phyloP scores from a whole-genome alignment of 2,329 filamentous ascomycete genomes.

The Scytalidium lignicola region DNA sequence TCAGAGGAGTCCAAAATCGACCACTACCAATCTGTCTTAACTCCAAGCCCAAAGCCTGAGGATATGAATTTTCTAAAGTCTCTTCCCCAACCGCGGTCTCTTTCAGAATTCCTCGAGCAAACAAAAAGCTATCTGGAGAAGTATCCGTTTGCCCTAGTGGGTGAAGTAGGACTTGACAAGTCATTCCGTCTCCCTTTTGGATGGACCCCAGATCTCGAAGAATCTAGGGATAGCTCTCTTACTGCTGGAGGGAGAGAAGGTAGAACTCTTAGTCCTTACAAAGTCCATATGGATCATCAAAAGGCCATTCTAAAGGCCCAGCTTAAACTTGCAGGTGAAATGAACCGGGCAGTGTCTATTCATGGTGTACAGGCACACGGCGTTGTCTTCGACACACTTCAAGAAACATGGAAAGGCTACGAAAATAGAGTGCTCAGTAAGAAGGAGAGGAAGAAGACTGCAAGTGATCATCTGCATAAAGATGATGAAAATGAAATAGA shows the following conservation, averaged over 20 bases:
- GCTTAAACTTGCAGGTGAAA: conserved; percentile 64
- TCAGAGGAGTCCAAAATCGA: conserved; percentile 34
- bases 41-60: conserved; percentile 48
- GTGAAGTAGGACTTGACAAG: conserved; percentile 75
- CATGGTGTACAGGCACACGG: conserved; percentile 58
- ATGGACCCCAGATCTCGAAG: conserved; percentile 39
- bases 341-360: conserved; percentile 70
- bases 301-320: conserved; percentile 60
- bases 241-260: conserved; percentile 70
- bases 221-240: conserved; percentile 40
- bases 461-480: conserved; percentile 26
- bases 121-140: conserved; percentile 50
- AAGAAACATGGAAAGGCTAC: conserved; percentile 64
- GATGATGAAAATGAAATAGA: conserved; percentile 32
- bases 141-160: conserved; percentile 62
- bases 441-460: conserved; percentile 48
- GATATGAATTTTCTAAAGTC: conserved; percentile 36
- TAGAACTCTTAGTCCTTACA: conserved; percentile 59
- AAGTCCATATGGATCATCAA: conserved; percentile 66
- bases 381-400: conserved; percentile 58
- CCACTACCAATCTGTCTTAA: conserved; percentile 66
- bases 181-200: conserved; percentile 66
- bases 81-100: conserved; percentile 55
- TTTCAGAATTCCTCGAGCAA: conserved; percentile 53
- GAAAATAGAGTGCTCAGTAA: conserved; percentile 58